Evolutionary conservation across 2,329 filamentous ascomycete species (phyloP), one percentile per base, ranked within the genome.

Genomic region (Teratosphaeria destructans): DNA sequence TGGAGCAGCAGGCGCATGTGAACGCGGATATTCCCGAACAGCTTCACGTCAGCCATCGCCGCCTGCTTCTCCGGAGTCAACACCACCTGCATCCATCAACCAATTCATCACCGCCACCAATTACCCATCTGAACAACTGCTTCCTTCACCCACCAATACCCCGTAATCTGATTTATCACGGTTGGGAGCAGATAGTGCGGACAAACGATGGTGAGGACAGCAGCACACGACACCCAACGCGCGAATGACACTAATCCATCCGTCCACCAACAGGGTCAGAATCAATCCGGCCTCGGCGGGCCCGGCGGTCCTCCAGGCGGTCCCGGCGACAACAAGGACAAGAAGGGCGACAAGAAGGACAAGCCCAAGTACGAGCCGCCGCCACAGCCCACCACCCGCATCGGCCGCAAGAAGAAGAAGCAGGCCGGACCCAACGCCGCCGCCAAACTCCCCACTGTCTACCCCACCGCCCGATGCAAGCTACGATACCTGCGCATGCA

Each of bases 331-430:
- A 87, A 87, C 65, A 88, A 87, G 79, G 92, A 95, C 72, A 96
- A 97, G 83, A 97, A 97, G 85, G 93, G 77, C 57, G 67, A 68
- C 61, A 81, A 81, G 93, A 97, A 99, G 84, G 93, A 99, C 64
- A 99, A 99, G 87, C 94, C 94, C 74, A 97, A 96, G 88, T 99
- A 99, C 82, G 94, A 99, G 78, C 94, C 94, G 65, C 94, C 94
- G 68, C 94, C 94, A 76, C 88, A 93, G 72, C 94, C 94, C 64
- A 99, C 94, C 63, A 97, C 94, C 66, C 90, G 94, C 74, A 88
- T 99, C 74, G 94, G 94, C 62, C 90, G 93, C 72, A 96, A 95
- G 88, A 99, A 99, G 89, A 93, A 92, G 83, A 96, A 90, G 86
- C 84, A 85, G 56, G 91, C 88, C 61, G 94, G 94, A 57, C 91